phyloP scores from a whole-genome alignment of 805 yeast genomes.

The Suhomyces sp. region DNA sequence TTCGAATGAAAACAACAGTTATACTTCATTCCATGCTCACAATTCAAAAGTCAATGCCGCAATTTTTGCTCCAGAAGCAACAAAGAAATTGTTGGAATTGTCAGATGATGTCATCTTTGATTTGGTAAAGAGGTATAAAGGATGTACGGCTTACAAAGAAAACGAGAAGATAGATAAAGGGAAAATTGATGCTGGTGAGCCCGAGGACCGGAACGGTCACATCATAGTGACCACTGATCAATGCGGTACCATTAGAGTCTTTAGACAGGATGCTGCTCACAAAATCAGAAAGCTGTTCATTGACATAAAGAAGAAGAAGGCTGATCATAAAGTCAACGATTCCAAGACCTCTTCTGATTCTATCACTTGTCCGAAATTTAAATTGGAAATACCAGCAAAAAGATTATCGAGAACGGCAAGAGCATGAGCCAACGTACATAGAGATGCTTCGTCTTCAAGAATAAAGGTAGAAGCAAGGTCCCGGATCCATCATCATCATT shows the following conservation, averaged over 20 bases:
- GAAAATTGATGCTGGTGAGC: neutral
- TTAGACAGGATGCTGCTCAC: conserved; percentile 75
- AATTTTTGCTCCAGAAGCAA: conserved; percentile 69
- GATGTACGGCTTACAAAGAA: conserved; percentile 3
- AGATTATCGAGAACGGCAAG: too few relatives aligned
- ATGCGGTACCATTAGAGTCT: conserved; percentile 69
- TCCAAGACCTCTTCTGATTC: too few relatives aligned
- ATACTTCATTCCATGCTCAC: conserved; percentile 76
- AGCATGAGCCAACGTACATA: too few relatives aligned
- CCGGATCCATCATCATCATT: too few relatives aligned
- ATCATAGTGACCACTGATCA: conserved; percentile 79
- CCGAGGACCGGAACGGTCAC: conserved; percentile 27
- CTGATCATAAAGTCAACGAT: too few relatives aligned
- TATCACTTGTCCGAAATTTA: too few relatives aligned
- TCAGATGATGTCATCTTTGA: conserved; percentile 83
- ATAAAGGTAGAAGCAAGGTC: too few relatives aligned
- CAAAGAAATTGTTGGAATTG: conserved; percentile 61
- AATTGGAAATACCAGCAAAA: too few relatives aligned
- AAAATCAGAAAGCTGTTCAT: conserved; percentile 26
- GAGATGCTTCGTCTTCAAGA: too few relatives aligned
- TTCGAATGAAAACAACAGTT: conserved; percentile 56
- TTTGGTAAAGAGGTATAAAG: conserved; percentile 33
- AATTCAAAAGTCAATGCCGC: conserved; percentile 73
- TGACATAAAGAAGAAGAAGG: conserved; percentile 10
- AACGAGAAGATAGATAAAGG: conserved; percentile 6